These are phyloP conservation scores for Alternaria sp. DNA, from an alignment of 2,329 filamentous ascomycete species.

Conservation along the genomic window DNA sequence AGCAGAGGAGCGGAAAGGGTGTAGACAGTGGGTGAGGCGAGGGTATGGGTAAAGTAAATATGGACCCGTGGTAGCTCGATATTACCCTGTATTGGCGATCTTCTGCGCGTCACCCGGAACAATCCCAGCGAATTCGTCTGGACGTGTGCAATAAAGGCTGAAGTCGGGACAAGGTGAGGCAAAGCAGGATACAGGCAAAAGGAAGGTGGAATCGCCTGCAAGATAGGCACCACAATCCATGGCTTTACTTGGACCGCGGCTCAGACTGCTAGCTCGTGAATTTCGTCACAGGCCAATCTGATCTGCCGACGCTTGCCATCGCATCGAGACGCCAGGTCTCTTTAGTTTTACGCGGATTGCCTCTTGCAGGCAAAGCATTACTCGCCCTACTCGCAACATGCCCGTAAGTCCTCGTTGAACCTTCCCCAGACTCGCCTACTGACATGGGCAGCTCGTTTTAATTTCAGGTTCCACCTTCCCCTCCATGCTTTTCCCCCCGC, in stretches of 20 bases:
- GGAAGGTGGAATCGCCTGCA: background rate
- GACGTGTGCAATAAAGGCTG: constrained; percentile 14
- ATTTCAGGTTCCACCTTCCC: constrained; percentile 52
- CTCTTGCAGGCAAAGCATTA: constrained; percentile 1
- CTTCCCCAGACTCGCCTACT: constrained; percentile 20
- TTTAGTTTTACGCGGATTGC: constrained; percentile 9
- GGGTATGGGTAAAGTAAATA: constrained; percentile 25
- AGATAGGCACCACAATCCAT: constrained; percentile 10
- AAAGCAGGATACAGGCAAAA: constrained; percentile 9
- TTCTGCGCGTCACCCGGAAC: constrained; percentile 15
- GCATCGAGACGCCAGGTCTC: constrained; percentile 20
- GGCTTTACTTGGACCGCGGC: constrained; percentile 27
- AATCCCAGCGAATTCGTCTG: constrained; percentile 11
- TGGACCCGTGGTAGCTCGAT: constrained; percentile 26
- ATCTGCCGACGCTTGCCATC: constrained; percentile 26
- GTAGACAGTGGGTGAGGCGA: constrained; percentile 11
- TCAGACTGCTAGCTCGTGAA: constrained; percentile 19
- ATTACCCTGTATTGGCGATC: constrained; percentile 23
- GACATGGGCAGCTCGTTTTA: constrained; percentile 61
- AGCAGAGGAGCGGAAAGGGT: constrained; percentile 1
- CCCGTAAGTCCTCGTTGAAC: constrained; percentile 31
- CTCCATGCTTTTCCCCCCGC: constrained; percentile 4
- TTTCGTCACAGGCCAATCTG: constrained; percentile 21
- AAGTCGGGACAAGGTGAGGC: constrained; percentile 8
- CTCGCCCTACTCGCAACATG: constrained; percentile 22